phyloP scores from a whole-genome alignment of 352 stramenopile genomes.

The Thraustochytrium striatum region DNA sequence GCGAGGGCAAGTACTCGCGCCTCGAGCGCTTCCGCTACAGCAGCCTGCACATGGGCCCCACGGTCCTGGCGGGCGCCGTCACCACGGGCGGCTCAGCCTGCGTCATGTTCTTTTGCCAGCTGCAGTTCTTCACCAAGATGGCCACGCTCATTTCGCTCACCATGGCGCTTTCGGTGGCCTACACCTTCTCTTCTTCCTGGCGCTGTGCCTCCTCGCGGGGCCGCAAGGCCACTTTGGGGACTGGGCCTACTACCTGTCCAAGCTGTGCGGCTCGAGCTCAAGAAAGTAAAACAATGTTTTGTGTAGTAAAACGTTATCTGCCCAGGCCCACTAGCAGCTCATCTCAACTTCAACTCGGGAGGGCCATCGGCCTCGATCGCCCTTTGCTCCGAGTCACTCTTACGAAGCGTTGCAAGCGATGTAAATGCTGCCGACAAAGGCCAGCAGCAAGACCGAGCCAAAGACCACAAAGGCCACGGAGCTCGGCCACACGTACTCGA shows the following conservation, averaged over 20 bases:
- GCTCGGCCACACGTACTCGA: background rate
- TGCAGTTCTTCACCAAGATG: conserved; percentile 58
- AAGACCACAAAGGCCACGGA: background rate
- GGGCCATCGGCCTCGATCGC: no score
- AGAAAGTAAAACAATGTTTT: no score
- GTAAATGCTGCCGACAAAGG: background rate
- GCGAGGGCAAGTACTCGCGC: conserved; percentile 17
- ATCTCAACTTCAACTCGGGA: no score
- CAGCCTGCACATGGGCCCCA: conserved; percentile 52
- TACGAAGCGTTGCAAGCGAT: no score
- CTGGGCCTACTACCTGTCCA: no score
- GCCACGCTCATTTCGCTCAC: conserved; percentile 53
- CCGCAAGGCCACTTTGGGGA: conserved; percentile 3
- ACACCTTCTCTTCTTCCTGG: conserved; percentile 34
- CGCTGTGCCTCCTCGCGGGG: conserved; percentile 13
- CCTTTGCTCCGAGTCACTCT: no score
- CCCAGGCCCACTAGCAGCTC: no score
- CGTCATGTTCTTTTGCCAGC: conserved; percentile 52
- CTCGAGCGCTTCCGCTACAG: conserved; percentile 52
- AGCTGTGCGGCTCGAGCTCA: no score
- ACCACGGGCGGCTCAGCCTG: conserved; percentile 52
- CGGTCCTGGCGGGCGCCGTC: conserved; percentile 54
- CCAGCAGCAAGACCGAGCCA: background rate
- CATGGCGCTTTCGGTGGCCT: conserved; percentile 42
- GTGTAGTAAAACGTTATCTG: no score